Evolutionary conservation across 345 rosid genomes (phyloP).

Genomic region (Aquilaria yunnanensis): DNA sequence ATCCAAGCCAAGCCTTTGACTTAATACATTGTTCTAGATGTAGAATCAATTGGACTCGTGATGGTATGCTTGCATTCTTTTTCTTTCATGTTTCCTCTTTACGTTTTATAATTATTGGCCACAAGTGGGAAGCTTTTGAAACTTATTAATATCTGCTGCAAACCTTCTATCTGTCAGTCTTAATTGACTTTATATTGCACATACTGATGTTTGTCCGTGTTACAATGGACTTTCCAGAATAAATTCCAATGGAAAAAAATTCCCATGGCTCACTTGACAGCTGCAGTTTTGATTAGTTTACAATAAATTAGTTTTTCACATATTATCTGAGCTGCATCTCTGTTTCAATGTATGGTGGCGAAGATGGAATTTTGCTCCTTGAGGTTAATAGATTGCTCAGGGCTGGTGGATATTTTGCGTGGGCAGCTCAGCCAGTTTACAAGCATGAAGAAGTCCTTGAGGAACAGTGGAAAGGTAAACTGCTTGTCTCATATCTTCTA

Average conservation of each 20-base stretch:
- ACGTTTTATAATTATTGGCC: slow-evolving; percentile 2
- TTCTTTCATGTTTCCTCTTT: neutral
- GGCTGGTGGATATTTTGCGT: slow-evolving; percentile 92
- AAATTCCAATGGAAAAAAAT: neutral
- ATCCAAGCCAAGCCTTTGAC: slow-evolving; percentile 98
- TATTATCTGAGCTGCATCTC: slow-evolving; percentile 19
- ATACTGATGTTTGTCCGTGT: slow-evolving; percentile 1
- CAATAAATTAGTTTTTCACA: neutral
- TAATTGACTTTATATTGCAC: neutral
- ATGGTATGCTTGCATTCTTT: slow-evolving; percentile 45
- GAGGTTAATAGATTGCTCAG: slow-evolving; percentile 96
- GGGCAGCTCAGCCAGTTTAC: slow-evolving; percentile 99
- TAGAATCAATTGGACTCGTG: slow-evolving; percentile 98
- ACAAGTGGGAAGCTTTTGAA: neutral
- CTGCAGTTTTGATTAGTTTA: neutral
- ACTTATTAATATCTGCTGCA: neutral
- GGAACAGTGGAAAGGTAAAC: slow-evolving; percentile 95
- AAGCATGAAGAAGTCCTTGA: slow-evolving; percentile 77
- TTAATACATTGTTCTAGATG: slow-evolving; percentile 96
- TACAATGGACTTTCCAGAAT: neutral
- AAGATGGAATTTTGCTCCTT: slow-evolving; percentile 92
- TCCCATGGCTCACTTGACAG: too few species aligned
- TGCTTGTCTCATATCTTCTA: neutral
- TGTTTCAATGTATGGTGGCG: slow-evolving; percentile 15
- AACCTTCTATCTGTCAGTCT: neutral